Conservation (phyloP, 2,329 filamentous ascomycete species). For the Elsinoe necatrix region DNA sequence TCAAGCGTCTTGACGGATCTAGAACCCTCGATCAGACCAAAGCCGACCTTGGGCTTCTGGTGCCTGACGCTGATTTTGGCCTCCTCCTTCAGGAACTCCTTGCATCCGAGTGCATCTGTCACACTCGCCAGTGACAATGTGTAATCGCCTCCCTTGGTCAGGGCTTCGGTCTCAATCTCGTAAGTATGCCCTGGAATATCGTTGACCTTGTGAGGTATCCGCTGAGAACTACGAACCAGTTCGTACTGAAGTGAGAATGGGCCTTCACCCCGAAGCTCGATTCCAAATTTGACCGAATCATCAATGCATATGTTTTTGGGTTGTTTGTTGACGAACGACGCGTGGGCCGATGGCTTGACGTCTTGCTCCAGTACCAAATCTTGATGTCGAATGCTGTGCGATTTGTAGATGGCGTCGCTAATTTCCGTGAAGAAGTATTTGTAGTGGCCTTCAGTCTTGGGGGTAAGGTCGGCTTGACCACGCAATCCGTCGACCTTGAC, state of each 20-base stretch:
- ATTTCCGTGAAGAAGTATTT: slow-evolving; percentile 77
- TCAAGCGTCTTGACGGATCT: slow-evolving; percentile 68
- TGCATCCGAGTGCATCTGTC: slow-evolving; percentile 78
- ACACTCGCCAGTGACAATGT: slow-evolving; percentile 76
- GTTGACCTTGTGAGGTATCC: slow-evolving; percentile 58
- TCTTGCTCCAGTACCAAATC: slow-evolving; percentile 69
- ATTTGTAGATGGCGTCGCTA: slow-evolving; percentile 71
- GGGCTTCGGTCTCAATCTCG: slow-evolving; percentile 64
- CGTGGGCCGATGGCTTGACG: slow-evolving; percentile 86
- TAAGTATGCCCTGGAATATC: slow-evolving; percentile 55
- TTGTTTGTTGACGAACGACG: slow-evolving; percentile 53
- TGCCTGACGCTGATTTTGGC: slow-evolving; percentile 77
- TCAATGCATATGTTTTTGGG: slow-evolving; percentile 70
- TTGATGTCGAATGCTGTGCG: slow-evolving; percentile 52
- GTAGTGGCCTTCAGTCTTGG: slow-evolving; percentile 72
- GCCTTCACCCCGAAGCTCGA: slow-evolving; percentile 68
- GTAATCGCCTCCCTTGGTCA: slow-evolving; percentile 82
- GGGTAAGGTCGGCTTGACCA: slow-evolving; percentile 76
- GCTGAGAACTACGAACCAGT: slow-evolving; percentile 78
- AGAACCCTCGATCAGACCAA: slow-evolving; percentile 77
- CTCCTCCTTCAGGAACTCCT: slow-evolving; percentile 75
- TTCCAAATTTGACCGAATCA: slow-evolving; percentile 64
- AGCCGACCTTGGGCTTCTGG: slow-evolving; percentile 77
- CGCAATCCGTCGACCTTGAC: slow-evolving; percentile 62
- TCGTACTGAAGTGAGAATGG: slow-evolving; percentile 92